Evolutionary conservation across 2,329 filamentous ascomycete genomes (phyloP).

Genomic region (Nothophaeocryptopus gaeumannii): DNA sequence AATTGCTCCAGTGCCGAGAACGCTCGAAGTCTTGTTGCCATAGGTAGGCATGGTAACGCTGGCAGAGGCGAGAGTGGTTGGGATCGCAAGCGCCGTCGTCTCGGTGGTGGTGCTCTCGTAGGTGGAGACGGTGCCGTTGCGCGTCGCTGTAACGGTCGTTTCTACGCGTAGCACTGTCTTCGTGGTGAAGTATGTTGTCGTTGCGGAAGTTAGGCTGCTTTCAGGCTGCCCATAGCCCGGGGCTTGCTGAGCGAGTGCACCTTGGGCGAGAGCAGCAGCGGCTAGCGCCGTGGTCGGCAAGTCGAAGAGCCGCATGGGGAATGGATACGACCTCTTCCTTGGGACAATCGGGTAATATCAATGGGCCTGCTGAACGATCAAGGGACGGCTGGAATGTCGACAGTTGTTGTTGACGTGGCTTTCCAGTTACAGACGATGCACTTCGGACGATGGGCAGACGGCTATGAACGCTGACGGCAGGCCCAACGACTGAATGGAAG

Average conservation of each 20-base stretch:
- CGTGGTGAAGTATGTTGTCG: constrained; percentile 28
- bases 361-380: too few species aligned
- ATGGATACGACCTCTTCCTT: constrained; percentile 7
- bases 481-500: constrained; percentile 2
- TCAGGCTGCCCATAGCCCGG: constrained; percentile 8
- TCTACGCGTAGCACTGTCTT: constrained; percentile 29
- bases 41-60: constrained; percentile 12
- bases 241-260: constrained; percentile 14
- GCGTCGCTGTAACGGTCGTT: constrained; percentile 28
- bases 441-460: constrained; percentile 1
- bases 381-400: too few species aligned
- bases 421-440: background rate
- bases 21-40: constrained; percentile 19
- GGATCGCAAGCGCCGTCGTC: constrained; percentile 7
- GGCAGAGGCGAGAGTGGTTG: constrained; percentile 8
- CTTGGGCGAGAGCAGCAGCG: constrained; percentile 16
- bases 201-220: constrained; percentile 15
- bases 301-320: constrained; percentile 29
- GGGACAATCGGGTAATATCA: constrained; percentile 8
- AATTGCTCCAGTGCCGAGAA: constrained; percentile 10
- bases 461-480: too few species aligned
- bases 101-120: constrained; percentile 16
- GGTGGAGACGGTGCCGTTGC: constrained; percentile 18
- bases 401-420: constrained; percentile 10
- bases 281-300: constrained; percentile 20